Conservation (phyloP, 2,329 filamentous ascomycete genomes). For the Chaetoscypha palmicola region DNA sequence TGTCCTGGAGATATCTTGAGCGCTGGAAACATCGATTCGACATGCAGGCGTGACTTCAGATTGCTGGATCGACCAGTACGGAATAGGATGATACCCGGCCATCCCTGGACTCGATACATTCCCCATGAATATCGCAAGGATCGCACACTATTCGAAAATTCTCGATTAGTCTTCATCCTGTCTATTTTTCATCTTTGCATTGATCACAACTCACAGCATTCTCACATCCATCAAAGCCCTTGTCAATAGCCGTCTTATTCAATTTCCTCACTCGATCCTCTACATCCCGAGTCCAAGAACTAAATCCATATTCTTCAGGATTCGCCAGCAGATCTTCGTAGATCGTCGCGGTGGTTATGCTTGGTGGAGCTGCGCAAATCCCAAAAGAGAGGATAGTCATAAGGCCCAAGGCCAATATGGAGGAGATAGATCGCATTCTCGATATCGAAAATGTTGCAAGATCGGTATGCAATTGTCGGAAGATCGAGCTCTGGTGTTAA, state of each 20-base stretch:
- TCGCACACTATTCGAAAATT: conserved; percentile 2
- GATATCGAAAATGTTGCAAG: too few species aligned
- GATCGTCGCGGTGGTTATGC: too few species aligned
- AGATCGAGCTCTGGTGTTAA: too few species aligned
- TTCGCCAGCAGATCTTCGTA: conserved; percentile 1
- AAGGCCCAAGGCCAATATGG: too few species aligned
- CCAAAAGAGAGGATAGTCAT: too few species aligned
- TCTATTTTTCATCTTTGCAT: not conserved
- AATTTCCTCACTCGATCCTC: not conserved
- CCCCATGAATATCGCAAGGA: not conserved
- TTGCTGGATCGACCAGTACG: conserved; percentile 15
- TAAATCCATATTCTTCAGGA: not conserved
- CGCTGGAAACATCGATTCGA: conserved; percentile 12
- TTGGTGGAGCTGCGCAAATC: too few species aligned
- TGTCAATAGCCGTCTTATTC: not conserved
- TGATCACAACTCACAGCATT: not conserved
- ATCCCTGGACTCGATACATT: not conserved
- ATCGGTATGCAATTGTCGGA: too few species aligned
- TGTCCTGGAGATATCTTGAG: conserved; percentile 14
- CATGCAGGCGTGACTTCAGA: conserved; percentile 14
- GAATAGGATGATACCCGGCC: not conserved
- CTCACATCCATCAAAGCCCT: conserved; percentile 2
- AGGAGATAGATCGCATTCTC: too few species aligned
- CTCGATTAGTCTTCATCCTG: not conserved
- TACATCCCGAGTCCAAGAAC: not conserved